These are phyloP conservation scores for Cryptococcus hybrid DNA, from an alignment of 1,284 basidiomycete genomes.

Conservation along the genomic window DNA sequence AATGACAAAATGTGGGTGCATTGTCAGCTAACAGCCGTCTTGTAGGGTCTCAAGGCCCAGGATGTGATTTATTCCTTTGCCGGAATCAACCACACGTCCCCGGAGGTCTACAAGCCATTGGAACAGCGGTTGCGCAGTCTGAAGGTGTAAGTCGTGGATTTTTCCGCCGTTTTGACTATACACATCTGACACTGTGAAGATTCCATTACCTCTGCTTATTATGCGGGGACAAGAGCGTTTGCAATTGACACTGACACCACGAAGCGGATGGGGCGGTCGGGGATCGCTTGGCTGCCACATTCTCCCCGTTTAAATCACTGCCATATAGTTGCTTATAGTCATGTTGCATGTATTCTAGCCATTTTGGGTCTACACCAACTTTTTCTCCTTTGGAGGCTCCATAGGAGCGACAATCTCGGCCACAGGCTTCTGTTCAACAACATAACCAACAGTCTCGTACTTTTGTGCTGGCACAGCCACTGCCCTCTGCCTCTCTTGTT, in stretches of 20 bases:
- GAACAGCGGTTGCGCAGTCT: constrained; percentile 64
- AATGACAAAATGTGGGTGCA: neutral
- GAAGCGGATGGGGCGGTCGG: constrained; percentile 69
- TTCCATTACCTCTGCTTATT: constrained; percentile 54
- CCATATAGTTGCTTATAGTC: neutral
- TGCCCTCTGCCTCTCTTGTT: constrained; percentile 7
- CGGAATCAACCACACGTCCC: constrained; percentile 54
- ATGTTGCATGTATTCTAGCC: constrained; percentile 1
- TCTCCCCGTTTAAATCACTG: constrained; percentile 53
- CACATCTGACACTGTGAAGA: constrained; percentile 35
- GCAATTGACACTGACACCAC: constrained; percentile 57
- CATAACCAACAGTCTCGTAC: constrained; percentile 38
- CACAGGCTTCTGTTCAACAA: constrained; percentile 47
- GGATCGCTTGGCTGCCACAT: constrained; percentile 83
- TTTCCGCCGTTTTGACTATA: neutral
- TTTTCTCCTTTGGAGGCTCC: constrained; percentile 7
- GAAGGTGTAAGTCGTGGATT: constrained; percentile 63
- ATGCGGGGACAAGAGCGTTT: constrained; percentile 49
- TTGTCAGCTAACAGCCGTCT: neutral
- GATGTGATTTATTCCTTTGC: constrained; percentile 76
- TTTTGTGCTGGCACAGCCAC: constrained; percentile 10
- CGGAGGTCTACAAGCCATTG: constrained; percentile 61
- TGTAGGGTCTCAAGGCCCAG: constrained; percentile 65
- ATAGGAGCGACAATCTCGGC: constrained; percentile 42
- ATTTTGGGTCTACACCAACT: constrained; percentile 24